Evolutionary conservation across 345 rosid species (phyloP).

Genomic region (Syzygium jambos): DNA sequence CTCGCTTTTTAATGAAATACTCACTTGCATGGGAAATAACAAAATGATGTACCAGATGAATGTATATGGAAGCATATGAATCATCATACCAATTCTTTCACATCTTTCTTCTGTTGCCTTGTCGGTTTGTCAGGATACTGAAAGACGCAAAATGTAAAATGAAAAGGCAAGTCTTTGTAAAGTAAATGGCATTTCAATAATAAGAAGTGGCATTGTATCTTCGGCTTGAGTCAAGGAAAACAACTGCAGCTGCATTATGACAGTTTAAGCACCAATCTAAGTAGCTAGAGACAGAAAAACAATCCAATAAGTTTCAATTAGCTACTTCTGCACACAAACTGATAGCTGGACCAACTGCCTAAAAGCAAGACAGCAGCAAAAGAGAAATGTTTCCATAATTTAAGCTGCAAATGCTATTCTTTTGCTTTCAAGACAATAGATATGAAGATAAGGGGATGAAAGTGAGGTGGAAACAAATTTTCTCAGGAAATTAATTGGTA

Average conservation of each 20-base stretch:
- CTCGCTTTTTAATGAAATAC: not conserved
- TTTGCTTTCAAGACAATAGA: not conserved
- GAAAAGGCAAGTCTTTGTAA: not conserved
- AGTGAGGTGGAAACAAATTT: not conserved
- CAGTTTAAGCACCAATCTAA: not conserved
- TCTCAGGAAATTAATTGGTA: not conserved
- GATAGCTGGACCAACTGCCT: not conserved
- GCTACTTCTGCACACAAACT: not conserved
- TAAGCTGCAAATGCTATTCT: not conserved
- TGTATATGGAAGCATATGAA: not conserved
- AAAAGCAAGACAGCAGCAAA: not conserved
- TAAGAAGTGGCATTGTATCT: not conserved
- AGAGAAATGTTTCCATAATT: not conserved
- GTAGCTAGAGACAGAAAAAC: not conserved
- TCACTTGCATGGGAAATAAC: not conserved
- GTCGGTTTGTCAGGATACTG: constrained; percentile 98
- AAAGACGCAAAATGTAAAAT: not conserved
- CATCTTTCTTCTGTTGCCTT: constrained; percentile 90
- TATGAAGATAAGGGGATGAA: not conserved
- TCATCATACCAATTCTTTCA: constrained; percentile 70
- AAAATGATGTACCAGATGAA: not conserved
- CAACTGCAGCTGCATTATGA: not conserved
- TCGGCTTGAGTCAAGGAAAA: not conserved
- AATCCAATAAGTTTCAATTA: not conserved
- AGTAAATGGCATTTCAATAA: not conserved